Evolutionary conservation across 192 early-diverging fungal species (phyloP).

Genomic region (Coemansia sp.): DNA sequence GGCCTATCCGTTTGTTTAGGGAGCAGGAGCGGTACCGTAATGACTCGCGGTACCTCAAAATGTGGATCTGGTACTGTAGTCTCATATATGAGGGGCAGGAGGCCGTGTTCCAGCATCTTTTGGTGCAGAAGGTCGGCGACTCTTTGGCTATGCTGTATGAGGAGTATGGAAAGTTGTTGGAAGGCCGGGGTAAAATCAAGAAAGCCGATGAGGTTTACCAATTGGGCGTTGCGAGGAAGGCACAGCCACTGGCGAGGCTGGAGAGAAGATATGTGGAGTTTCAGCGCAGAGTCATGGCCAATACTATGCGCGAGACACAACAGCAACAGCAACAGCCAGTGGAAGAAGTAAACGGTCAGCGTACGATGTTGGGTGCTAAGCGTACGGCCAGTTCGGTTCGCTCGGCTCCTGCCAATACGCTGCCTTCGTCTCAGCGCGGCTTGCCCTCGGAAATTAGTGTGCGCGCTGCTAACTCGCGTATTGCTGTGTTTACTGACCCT

Average conservation of each 20-base stretch:
- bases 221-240: slow-evolving; percentile 67
- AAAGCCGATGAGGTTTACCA: slow-evolving; percentile 64
- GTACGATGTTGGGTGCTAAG: slow-evolving; percentile 39
- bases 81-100: slow-evolving; percentile 50
- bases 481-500: slow-evolving; percentile 41
- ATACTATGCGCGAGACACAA: slow-evolving; percentile 7
- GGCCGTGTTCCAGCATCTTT: slow-evolving; percentile 76
- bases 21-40: slow-evolving; percentile 59
- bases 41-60: slow-evolving; percentile 59
- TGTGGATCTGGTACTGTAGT: slow-evolving; percentile 66
- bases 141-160: slow-evolving; percentile 69
- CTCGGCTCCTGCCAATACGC: slow-evolving; percentile 34
- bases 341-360: not conserved
- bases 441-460: not conserved
- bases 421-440: slow-evolving; percentile 31
- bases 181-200: slow-evolving; percentile 48
- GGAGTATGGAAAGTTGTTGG: slow-evolving; percentile 68
- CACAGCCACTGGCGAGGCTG: slow-evolving; percentile 68
- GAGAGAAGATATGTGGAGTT: slow-evolving; percentile 61
- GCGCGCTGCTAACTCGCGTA: slow-evolving; percentile 22
- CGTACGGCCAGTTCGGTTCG: slow-evolving; percentile 18
- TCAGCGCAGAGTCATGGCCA: slow-evolving; percentile 51
- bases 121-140: slow-evolving; percentile 68
- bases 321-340: too few relatives aligned
- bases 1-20: slow-evolving; percentile 48